Evolutionary conservation across 176 grass and related monocot species (phyloP), one percentile per base, ranked within the genome.

Genomic region (Phyllostachys edulis): DNA sequence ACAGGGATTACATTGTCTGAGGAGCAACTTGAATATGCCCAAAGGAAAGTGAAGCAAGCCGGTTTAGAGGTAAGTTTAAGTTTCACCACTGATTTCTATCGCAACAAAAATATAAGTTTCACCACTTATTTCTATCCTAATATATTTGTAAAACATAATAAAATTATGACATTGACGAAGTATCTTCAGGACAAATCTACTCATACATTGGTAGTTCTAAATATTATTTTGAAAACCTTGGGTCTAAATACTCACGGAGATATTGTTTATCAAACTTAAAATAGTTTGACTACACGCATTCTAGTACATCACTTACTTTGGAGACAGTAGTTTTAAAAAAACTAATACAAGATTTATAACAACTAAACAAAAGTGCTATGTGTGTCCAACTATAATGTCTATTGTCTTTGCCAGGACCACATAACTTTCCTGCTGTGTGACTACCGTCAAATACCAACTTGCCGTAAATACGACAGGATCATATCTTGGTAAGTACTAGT

Each of bases 1-100:
- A 98, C 95, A 27, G 95, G 92, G 18, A 85, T 98, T 37, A 94
- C 95, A 40, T 88, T 98, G 47, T 98, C 95, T 3, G 79, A 91
- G 73, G 92, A 98, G 49, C 95, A 98, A 20, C 87, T 93, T 26
- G 91, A 90, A 72, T 94, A 88, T 26, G 73, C 88, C 1, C 78
- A 84, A 82, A 76, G 24, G 75, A 91, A 87, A 91, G 95, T 90
- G 3, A 91, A 92, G 79, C 90, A 97, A 83, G 90, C 92, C 71
- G 84, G 88, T 37, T 78, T 97, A 86, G 69, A 94, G 95, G 95
- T 97, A 34, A 34, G 32, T 34, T 34, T 2, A 40, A 40, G 38
- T 40, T 40, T 6, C 5, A 6, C 38, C 38, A 6, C 38, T 40
- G 38, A 40, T 40, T 40, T 40, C 38, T 40, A 6, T 40, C 38